A percentile compares a stretch with the other conserved stretches of the same genome.
Evolutionary conservation across 306 rosid genomes (phyloP).

Genomic region (Styphnolobium japonicum): DNA sequence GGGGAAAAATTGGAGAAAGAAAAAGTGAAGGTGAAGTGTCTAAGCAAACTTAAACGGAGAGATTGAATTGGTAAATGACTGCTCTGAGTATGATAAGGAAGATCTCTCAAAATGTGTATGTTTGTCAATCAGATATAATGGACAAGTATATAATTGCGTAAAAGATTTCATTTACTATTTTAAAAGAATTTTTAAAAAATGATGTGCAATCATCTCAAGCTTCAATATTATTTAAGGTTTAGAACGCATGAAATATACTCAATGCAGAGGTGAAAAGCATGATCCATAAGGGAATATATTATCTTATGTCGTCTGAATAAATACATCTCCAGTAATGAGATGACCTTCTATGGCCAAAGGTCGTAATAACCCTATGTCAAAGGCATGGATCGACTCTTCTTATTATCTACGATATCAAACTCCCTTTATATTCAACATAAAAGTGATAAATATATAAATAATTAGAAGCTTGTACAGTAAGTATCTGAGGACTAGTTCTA

Average conservation of each 20-base stretch:
- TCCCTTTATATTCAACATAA: constrained; percentile 6
- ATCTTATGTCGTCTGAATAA: background rate
- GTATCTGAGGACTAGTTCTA: background rate
- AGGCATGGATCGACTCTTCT: background rate
- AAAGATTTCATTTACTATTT: background rate
- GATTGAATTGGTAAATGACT: background rate
- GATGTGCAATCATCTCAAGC: background rate
- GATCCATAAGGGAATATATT: background rate
- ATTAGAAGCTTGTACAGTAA: background rate
- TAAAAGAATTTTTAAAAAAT: background rate
- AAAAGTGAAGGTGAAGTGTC: background rate
- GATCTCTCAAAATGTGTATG: background rate
- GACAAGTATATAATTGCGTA: background rate
- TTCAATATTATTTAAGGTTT: background rate
- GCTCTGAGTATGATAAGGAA: background rate
- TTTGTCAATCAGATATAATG: background rate
- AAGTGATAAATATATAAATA: background rate
- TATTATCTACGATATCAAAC: background rate
- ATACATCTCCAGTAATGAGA: background rate
- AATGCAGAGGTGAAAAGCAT: constrained; percentile 15
- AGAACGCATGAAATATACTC: background rate
- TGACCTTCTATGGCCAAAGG: background rate
- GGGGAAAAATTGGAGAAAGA: background rate
- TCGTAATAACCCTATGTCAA: background rate
- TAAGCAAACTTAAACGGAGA: background rate